phyloP scores from a whole-genome alignment of 192 early-diverging fungal genomes.

The Coemansia sp. region DNA sequence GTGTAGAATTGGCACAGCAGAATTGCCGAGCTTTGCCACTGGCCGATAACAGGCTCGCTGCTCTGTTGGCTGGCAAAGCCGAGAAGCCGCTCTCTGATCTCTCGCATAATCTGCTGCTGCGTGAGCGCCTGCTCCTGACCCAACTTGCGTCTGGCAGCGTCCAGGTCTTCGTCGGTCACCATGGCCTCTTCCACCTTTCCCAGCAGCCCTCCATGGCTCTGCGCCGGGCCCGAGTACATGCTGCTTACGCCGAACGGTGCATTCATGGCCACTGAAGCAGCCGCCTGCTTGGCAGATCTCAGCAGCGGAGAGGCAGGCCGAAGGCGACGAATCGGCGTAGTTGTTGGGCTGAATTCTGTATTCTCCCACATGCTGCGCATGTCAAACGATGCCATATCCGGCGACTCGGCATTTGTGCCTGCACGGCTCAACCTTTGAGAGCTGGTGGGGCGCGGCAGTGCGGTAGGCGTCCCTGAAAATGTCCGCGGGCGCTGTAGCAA shows the following conservation, averaged over 20 bases:
- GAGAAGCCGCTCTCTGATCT: constrained; percentile 29
- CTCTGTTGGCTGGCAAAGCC: constrained; percentile 1
- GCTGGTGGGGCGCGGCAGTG: not conserved
- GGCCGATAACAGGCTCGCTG: not conserved
- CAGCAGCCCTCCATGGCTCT: constrained; percentile 21
- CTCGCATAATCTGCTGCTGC: constrained; percentile 44
- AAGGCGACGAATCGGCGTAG: constrained; percentile 10
- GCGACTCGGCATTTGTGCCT: not conserved
- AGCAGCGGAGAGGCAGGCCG: constrained; percentile 2
- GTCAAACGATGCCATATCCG: not conserved
- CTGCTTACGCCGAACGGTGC: too few relatives aligned
- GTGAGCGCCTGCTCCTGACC: constrained; percentile 30
- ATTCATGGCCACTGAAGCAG: too few relatives aligned
- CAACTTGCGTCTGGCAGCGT: constrained; percentile 31
- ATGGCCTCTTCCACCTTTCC: constrained; percentile 43
- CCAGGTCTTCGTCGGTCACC: constrained; percentile 32
- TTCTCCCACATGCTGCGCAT: constrained; percentile 23
- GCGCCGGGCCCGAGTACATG: not conserved
- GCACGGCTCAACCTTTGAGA: not conserved
- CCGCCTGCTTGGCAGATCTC: too few relatives aligned
- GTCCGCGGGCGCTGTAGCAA: not conserved
- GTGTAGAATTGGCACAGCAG: constrained; percentile 48
- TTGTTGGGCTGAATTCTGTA: constrained; percentile 7
- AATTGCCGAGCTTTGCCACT: constrained; percentile 14
- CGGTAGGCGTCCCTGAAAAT: not conserved